These are phyloP conservation scores for Spizellomyces sp. DNA, from an alignment of 192 early-diverging fungal genomes.

Conservation along the genomic window DNA sequence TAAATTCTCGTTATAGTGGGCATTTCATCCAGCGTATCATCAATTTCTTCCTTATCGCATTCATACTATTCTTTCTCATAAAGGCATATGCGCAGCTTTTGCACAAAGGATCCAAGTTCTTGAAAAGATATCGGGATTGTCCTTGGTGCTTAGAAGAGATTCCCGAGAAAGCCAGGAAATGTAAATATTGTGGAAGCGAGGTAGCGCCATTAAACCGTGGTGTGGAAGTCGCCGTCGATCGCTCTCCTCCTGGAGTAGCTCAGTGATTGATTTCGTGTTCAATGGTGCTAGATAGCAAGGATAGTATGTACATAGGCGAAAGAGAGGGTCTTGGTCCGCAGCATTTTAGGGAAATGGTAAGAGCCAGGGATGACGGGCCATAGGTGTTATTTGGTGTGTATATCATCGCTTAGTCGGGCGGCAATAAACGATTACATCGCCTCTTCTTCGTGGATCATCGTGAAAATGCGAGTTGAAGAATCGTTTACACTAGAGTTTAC, in stretches of 20 bases:
- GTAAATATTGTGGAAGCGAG: constrained; percentile 32
- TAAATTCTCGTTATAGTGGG: constrained; percentile 13
- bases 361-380: no score
- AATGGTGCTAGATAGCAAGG: no score
- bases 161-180: constrained; percentile 36
- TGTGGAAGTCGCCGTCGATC: no score
- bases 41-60: constrained; percentile 64
- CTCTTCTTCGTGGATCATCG: constrained; percentile 74
- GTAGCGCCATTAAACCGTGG: not conserved
- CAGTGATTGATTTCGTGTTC: no score
- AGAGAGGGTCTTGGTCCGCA: no score
- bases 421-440: constrained; percentile 83
- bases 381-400: no score
- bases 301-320: no score
- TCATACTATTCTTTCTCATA: constrained; percentile 60
- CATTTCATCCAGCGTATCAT: constrained; percentile 60
- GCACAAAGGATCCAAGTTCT: constrained; percentile 18
- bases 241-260: no score
- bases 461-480: constrained; percentile 94
- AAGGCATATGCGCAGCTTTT: constrained; percentile 40
- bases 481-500: constrained; percentile 57
- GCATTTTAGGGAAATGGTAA: no score
- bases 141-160: constrained; percentile 38
- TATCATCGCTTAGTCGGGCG: no score
- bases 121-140: constrained; percentile 23